phyloP scores from a whole-genome alignment of 106 monocot species.

The Vanilla planifolia region DNA sequence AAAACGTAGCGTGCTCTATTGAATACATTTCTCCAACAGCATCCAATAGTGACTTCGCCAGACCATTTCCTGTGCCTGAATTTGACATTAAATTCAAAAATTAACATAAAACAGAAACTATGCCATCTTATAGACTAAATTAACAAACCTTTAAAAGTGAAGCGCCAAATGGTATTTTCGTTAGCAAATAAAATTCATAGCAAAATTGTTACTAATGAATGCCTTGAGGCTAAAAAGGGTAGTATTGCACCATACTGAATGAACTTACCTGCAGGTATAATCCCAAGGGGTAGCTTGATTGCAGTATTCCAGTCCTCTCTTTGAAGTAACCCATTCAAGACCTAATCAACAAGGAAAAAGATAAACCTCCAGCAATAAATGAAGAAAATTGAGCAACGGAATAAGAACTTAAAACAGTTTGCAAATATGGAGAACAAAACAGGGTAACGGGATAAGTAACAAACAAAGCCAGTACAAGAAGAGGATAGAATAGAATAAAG shows the following conservation, averaged over 20 bases:
- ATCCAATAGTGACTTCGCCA: slow-evolving; percentile 78
- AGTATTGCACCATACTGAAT: not conserved
- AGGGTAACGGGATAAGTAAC: no score
- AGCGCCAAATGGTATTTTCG: no score
- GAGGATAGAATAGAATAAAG: no score
- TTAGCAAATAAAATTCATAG: not conserved
- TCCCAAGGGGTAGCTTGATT: slow-evolving; percentile 82
- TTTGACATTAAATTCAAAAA: not conserved
- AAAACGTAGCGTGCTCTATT: slow-evolving; percentile 53
- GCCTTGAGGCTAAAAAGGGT: not conserved
- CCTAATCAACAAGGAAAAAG: slow-evolving; percentile 30
- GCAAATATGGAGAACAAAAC: no score
- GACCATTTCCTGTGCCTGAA: slow-evolving; percentile 91
- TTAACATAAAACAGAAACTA: no score
- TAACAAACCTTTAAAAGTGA: no score
- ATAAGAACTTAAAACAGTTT: no score
- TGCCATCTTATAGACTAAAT: no score
- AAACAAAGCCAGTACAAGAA: no score
- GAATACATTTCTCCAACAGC: slow-evolving; percentile 49
- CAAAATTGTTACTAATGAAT: not conserved
- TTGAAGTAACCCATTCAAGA: slow-evolving; percentile 83
- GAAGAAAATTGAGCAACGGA: no score
- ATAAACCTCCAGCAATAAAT: not conserved
- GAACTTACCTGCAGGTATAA: slow-evolving; percentile 84
- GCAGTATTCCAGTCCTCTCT: slow-evolving; percentile 86